phyloP scores from a whole-genome alignment of 2,329 filamentous ascomycete genomes.

The Pseudogymnoascus verrucosus region DNA sequence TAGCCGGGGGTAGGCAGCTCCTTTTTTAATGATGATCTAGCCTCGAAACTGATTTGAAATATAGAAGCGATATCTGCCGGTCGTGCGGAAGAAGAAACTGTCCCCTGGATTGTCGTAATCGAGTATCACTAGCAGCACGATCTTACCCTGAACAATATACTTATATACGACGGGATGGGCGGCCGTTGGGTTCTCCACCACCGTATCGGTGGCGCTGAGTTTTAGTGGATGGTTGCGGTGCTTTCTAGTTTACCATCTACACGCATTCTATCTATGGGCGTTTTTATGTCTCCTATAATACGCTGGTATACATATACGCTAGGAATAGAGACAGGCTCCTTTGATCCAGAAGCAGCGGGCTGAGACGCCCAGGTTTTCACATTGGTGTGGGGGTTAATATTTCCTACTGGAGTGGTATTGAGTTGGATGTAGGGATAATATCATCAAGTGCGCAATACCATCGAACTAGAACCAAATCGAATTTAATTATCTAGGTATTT shows the following conservation, averaged over 20 bases:
- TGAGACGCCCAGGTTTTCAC: not conserved
- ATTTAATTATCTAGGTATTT: slow-evolving; percentile 8
- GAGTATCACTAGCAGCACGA: not conserved
- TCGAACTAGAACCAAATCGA: slow-evolving; percentile 7
- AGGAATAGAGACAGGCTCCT: slow-evolving; percentile 3
- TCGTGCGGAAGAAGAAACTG: slow-evolving; percentile 2
- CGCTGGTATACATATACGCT: slow-evolving; percentile 5
- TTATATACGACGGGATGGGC: slow-evolving; percentile 2
- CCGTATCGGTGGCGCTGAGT: not conserved
- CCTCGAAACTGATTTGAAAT: not conserved
- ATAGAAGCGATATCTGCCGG: slow-evolving; percentile 8
- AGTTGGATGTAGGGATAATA: not conserved
- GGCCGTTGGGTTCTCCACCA: not conserved
- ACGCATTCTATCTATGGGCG: not conserved
- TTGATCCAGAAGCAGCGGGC: not conserved
- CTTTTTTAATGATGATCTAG: not conserved
- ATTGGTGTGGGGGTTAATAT: not conserved
- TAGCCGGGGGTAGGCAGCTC: not conserved
- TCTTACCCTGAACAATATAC: not conserved
- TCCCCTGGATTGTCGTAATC: slow-evolving; percentile 5
- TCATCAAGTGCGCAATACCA: slow-evolving; percentile 7
- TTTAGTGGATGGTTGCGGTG: not conserved
- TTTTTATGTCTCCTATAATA: slow-evolving; percentile 5
- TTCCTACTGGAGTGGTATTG: not conserved
- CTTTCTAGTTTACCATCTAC: slow-evolving; percentile 1